phyloP scores from a whole-genome alignment of 257 asterid genomes.

The Primulina eburnea region DNA sequence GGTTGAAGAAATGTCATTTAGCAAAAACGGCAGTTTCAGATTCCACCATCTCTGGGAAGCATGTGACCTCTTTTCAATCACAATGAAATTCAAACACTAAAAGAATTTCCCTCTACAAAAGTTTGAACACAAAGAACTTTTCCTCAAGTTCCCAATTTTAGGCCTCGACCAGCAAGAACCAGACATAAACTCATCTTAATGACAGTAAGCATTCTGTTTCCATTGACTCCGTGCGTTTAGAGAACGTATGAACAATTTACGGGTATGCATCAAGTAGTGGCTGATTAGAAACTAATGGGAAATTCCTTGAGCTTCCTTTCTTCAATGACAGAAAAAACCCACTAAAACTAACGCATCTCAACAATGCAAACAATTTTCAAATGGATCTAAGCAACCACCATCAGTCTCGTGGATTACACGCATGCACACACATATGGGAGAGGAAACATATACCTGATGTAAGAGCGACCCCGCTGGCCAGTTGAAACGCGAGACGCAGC shows the following conservation, averaged over 20 bases:
- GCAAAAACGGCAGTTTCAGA: neutral
- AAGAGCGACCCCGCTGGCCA: constrained; percentile 57
- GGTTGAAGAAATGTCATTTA: neutral
- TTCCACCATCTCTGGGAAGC: constrained; percentile 11
- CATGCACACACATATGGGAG: neutral
- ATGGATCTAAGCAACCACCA: constrained; percentile 40
- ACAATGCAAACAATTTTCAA: constrained; percentile 22
- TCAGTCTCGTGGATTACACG: neutral
- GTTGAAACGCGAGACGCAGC: constrained; percentile 32
- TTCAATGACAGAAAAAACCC: constrained; percentile 6
- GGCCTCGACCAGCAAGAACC: constrained; percentile 10
- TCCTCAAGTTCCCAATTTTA: constrained; percentile 3
- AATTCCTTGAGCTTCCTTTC: constrained; percentile 4
- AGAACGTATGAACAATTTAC: constrained; percentile 6
- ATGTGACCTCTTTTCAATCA: constrained; percentile 15
- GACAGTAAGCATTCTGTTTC: constrained; percentile 15
- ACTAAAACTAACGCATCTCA: neutral
- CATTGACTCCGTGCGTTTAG: constrained; percentile 22
- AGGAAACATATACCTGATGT: constrained; percentile 54
- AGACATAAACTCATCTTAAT: constrained; percentile 14
- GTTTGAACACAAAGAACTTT: neutral
- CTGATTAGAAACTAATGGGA: constrained; percentile 1
- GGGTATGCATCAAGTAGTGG: constrained; percentile 16
- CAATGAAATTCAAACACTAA: constrained; percentile 9
- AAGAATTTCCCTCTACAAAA: neutral